Percentiles rank a stretch among this genome's conserved stretches.
Evolutionary conservation across 768 basidiomycete genomes (phyloP).

Genomic region (Brasilioporus rufonigricans): DNA sequence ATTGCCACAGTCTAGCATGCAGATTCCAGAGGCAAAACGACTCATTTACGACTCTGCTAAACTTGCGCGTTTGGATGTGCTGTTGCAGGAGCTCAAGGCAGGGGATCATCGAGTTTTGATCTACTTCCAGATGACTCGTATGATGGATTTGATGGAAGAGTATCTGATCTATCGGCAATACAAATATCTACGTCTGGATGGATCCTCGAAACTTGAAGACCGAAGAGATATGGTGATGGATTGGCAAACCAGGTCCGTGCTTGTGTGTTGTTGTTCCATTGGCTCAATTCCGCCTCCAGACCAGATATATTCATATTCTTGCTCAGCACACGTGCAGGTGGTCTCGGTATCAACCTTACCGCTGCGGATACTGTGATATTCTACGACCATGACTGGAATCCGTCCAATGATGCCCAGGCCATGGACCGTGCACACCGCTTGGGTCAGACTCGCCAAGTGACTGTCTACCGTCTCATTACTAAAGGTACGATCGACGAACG

Average conservation of each 20-base stretch:
- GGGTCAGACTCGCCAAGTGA: slow-evolving; percentile 96
- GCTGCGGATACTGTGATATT: slow-evolving; percentile 45
- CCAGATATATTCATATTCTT: slow-evolving; percentile 96
- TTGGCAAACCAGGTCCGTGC: slow-evolving; percentile 90
- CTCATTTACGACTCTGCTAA: slow-evolving; percentile 97
- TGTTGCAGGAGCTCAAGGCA: slow-evolving; percentile 90
- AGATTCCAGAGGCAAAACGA: slow-evolving; percentile 91
- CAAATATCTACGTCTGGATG: slow-evolving; percentile 91
- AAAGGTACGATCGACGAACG: slow-evolving; percentile 96
- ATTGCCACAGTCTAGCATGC: slow-evolving; percentile 79
- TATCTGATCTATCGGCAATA: slow-evolving; percentile 96
- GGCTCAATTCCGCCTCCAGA: slow-evolving; percentile 11
- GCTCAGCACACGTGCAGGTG: slow-evolving; percentile 92
- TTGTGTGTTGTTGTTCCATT: neutral
- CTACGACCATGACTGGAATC: slow-evolving; percentile 50
- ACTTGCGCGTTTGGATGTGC: slow-evolving; percentile 81
- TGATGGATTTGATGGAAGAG: slow-evolving; percentile 99
- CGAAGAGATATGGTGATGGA: slow-evolving; percentile 98
- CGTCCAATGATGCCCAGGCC: slow-evolving; percentile 95
- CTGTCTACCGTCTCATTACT: slow-evolving; percentile 92
- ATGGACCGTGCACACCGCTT: slow-evolving; percentile 98
- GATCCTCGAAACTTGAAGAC: slow-evolving; percentile 92
- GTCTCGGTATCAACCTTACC: slow-evolving; percentile 94
- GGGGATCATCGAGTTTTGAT: slow-evolving; percentile 92
- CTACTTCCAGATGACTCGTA: slow-evolving; percentile 99